Percentiles rank a stretch among this genome's conserved stretches.
These are phyloP conservation scores for Clarireedia sp. DNA, from an alignment of 2,329 filamentous ascomycete genomes.

Conservation along the genomic window DNA sequence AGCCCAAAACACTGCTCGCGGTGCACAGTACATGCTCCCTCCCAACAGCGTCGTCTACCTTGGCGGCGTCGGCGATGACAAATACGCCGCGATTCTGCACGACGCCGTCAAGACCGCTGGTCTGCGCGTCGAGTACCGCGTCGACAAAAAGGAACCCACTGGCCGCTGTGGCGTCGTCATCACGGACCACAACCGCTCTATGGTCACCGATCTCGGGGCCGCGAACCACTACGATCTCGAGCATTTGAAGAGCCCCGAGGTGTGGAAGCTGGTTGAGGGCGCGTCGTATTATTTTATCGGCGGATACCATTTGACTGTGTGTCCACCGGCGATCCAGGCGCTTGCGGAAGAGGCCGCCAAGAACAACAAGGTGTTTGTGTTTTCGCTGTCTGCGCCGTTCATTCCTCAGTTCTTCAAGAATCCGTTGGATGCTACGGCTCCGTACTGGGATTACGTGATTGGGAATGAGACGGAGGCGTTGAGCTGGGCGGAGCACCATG, in stretches of 20 bases:
- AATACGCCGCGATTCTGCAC: conserved; percentile 82
- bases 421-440: conserved; percentile 72
- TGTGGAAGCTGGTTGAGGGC: conserved; percentile 87
- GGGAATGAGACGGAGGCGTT: conserved; percentile 95
- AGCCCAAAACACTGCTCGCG: conserved; percentile 94
- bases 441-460: conserved; percentile 93
- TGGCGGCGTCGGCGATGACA: conserved; percentile 89
- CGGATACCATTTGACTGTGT: conserved; percentile 96
- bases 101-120: conserved; percentile 82
- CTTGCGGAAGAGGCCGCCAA: conserved; percentile 82
- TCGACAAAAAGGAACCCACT: conserved; percentile 76
- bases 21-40: conserved; percentile 91
- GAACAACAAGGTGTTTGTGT: conserved; percentile 84
- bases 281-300: conserved; percentile 88
- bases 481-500: conserved; percentile 77
- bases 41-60: conserved; percentile 87
- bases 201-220: conserved; percentile 91
- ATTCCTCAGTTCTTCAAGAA: conserved; percentile 98
- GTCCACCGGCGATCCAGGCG: conserved; percentile 80
- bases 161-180: conserved; percentile 95
- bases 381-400: conserved; percentile 92
- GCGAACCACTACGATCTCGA: conserved; percentile 96
- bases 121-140: conserved; percentile 88
- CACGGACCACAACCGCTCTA: conserved; percentile 88
- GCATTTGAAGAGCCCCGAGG: conserved; percentile 81